Conservation (phyloP, 352 stramenopile genomes). For the Globisporangium cylindrosporum region DNA sequence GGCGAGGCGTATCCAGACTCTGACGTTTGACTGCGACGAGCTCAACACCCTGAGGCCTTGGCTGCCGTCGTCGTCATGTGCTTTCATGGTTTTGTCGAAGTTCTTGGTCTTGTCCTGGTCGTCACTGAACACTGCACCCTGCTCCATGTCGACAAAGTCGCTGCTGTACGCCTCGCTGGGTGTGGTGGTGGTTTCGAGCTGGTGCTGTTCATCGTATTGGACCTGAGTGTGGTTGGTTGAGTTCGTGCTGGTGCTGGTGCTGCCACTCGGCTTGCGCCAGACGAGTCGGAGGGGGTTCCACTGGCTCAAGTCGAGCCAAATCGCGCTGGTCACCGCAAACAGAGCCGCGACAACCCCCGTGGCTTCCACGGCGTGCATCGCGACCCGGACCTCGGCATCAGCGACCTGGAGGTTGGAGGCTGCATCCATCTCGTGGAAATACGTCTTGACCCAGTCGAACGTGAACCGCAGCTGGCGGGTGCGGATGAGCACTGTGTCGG, state of each 20-base stretch:
- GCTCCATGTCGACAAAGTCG: too few relatives aligned
- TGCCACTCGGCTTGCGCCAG: too few relatives aligned
- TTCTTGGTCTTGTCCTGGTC: too few relatives aligned
- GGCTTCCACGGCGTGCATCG: constrained; percentile 14
- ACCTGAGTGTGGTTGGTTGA: too few relatives aligned
- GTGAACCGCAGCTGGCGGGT: constrained; percentile 39
- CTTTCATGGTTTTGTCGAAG: too few relatives aligned
- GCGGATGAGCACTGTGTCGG: constrained; percentile 37
- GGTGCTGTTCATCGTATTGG: not conserved
- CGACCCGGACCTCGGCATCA: constrained; percentile 19
- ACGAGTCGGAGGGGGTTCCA: constrained; percentile 24
- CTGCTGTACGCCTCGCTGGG: too few relatives aligned
- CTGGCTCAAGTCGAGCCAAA: constrained; percentile 26
- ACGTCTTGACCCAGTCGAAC: constrained; percentile 38
- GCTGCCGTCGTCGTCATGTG: not conserved
- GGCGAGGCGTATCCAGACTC: constrained; percentile 6
- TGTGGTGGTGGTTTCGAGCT: too few relatives aligned
- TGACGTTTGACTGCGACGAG: too few relatives aligned
- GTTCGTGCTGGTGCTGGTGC: too few relatives aligned
- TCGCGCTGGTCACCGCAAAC: constrained; percentile 17
- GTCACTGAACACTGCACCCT: too few relatives aligned
- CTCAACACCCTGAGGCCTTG: too few relatives aligned
- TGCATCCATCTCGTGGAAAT: constrained; percentile 31
- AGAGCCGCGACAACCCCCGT: constrained; percentile 19
- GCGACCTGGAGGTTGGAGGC: constrained; percentile 28